Conservation (phyloP, 257 asterid genomes). For the Lantana camara region DNA sequence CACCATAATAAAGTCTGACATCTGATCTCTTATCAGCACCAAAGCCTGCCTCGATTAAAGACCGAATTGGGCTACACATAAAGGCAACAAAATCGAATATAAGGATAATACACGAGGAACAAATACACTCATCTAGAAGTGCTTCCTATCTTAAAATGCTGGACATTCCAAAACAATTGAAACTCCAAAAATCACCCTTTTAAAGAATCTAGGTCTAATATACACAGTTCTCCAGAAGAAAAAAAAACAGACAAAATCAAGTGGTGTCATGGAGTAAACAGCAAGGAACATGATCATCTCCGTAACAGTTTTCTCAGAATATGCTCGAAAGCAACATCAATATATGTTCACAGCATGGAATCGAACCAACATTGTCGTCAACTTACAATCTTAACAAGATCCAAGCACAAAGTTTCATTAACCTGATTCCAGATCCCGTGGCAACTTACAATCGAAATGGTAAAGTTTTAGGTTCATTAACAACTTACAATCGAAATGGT, state of each 20-base stretch:
- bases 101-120: conserved; percentile 8
- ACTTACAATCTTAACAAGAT: conserved; percentile 11
- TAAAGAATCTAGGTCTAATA: background rate
- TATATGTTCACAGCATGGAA: too few species aligned
- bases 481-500: too few species aligned
- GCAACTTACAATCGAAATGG: conserved; percentile 60
- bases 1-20: conserved; percentile 89
- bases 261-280: background rate
- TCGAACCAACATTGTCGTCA: too few species aligned
- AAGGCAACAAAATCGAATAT: conserved; percentile 10
- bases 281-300: background rate
- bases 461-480: background rate
- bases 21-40: conserved; percentile 75
- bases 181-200: background rate
- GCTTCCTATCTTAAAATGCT: background rate
- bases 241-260: conserved; percentile 3
- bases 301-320: too few species aligned
- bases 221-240: background rate
- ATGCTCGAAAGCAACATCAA: too few species aligned
- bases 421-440: conserved; percentile 97
- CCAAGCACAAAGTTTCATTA: background rate
- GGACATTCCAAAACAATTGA: background rate
- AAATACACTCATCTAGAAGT: background rate
- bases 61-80: conserved; percentile 77
- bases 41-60: conserved; percentile 81